Percentiles rank a stretch among this genome's conserved stretches.
Conservation (phyloP, 139 green algal genomes). For the Chlamydomonas sp. region DNA sequence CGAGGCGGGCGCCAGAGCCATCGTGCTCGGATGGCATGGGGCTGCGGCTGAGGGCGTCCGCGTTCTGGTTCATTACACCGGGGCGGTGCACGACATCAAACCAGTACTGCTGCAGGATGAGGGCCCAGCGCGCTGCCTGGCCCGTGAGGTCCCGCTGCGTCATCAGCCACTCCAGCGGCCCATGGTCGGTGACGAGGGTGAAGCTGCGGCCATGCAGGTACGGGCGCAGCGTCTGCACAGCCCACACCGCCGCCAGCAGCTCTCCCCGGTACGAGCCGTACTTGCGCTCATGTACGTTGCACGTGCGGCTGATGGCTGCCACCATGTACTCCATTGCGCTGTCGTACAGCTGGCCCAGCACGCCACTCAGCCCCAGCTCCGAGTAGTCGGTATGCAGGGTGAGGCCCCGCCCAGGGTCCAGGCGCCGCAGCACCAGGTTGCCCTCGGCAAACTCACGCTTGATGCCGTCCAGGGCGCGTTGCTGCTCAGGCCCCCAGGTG, state of each 20-base stretch:
- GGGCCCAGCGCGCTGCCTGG: constrained; percentile 32
- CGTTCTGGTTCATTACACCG: background rate
- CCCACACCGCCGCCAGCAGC: constrained; percentile 43
- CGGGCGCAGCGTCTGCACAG: background rate
- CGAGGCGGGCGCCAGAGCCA: background rate
- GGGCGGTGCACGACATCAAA: constrained; percentile 19
- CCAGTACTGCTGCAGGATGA: constrained; percentile 25
- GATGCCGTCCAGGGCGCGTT: constrained; percentile 21
- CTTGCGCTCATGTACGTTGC: constrained; percentile 37
- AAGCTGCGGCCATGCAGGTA: constrained; percentile 34
- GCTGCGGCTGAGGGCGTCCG: background rate
- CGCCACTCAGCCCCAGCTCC: constrained; percentile 26
- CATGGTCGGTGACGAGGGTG: constrained; percentile 37
- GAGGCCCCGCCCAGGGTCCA: background rate
- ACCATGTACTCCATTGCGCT: constrained; percentile 43
- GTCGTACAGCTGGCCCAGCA: constrained; percentile 47
- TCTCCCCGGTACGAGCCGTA: constrained; percentile 45
- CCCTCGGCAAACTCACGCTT: constrained; percentile 8
- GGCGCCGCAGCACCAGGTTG: background rate
- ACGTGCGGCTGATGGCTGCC: constrained; percentile 33
- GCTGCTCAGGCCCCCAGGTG: background rate
- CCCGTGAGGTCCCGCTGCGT: background rate
- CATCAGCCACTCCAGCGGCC: constrained; percentile 36
- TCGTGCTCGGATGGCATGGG: background rate
- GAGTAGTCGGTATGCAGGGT: constrained; percentile 16